These are phyloP conservation scores for Cephaloascus albidus DNA, from an alignment of 805 yeast species.

Conservation along the genomic window DNA sequence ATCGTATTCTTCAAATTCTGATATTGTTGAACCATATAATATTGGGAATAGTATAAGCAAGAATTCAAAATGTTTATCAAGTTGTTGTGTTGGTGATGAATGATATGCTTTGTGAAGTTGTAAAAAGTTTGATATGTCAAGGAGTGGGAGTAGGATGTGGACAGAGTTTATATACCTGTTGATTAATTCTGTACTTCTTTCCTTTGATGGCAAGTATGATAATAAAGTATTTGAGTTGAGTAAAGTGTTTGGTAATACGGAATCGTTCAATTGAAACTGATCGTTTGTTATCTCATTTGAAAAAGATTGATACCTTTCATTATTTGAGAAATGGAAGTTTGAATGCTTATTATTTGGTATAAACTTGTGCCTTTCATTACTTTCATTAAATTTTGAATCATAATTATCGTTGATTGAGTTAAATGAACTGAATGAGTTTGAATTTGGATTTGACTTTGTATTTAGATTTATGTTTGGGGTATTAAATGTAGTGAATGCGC, in stretches of 20 bases:
- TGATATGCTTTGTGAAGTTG: conserved; percentile 33
- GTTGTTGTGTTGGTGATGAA: conserved; percentile 4
- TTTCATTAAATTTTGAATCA: background rate
- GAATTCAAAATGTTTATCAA: conserved; percentile 29
- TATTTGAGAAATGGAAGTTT: background rate
- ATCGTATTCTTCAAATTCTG: conserved; percentile 50
- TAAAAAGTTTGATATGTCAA: conserved; percentile 35
- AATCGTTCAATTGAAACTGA: background rate
- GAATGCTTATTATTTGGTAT: background rate
- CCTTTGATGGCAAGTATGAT: conserved; percentile 33
- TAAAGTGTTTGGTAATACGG: background rate
- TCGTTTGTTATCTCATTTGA: background rate
- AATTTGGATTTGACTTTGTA: background rate
- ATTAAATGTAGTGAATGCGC: no score
- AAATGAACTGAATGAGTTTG: background rate
- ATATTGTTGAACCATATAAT: conserved; percentile 47
- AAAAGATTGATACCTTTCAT: no score
- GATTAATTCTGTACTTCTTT: conserved; percentile 35
- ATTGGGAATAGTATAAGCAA: conserved; percentile 42
- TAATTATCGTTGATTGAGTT: background rate
- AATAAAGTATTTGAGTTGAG: background rate
- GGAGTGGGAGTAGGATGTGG: conserved; percentile 45
- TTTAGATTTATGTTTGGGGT: background rate
- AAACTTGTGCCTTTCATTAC: background rate
- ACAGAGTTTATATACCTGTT: conserved; percentile 41